Conservation (phyloP, 176 grass and related monocot species). For the Oryza brachyantha region DNA sequence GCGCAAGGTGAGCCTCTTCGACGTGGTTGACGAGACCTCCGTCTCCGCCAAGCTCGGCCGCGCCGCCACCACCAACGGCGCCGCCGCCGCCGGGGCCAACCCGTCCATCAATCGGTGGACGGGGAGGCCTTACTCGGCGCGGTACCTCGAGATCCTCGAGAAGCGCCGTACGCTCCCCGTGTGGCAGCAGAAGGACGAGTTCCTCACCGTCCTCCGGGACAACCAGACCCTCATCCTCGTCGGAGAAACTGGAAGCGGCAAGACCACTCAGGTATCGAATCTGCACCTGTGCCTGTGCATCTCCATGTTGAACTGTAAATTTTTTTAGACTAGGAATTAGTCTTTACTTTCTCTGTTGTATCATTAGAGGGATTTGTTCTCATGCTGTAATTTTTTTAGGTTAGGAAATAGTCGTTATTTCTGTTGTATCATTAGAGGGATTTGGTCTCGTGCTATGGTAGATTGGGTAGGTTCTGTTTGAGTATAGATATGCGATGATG, state of each 20-base stretch:
- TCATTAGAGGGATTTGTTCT: too few species aligned
- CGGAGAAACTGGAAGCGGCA: conserved; percentile 96
- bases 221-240: conserved; percentile 90
- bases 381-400: too few species aligned
- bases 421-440: neutral
- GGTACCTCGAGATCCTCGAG: conserved; percentile 84
- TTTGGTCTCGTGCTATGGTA: neutral
- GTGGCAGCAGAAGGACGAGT: conserved; percentile 98
- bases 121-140: conserved; percentile 67
- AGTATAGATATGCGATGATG: neutral
- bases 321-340: neutral
- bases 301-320: neutral
- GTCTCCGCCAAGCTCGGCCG: conserved; percentile 61
- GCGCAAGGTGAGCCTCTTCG: conserved; percentile 96
- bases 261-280: conserved; percentile 88
- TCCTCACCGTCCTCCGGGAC: conserved; percentile 59
- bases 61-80: conserved; percentile 23
- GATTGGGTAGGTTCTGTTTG: neutral
- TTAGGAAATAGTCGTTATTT: too few species aligned
- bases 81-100: conserved; percentile 17
- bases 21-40: conserved; percentile 82
- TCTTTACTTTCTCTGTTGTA: neutral
- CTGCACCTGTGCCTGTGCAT: neutral
- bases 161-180: conserved; percentile 86
- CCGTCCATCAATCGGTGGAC: conserved; percentile 78